Conservation (phyloP, 2,329 filamentous ascomycete species). For the Dothistroma pini region DNA sequence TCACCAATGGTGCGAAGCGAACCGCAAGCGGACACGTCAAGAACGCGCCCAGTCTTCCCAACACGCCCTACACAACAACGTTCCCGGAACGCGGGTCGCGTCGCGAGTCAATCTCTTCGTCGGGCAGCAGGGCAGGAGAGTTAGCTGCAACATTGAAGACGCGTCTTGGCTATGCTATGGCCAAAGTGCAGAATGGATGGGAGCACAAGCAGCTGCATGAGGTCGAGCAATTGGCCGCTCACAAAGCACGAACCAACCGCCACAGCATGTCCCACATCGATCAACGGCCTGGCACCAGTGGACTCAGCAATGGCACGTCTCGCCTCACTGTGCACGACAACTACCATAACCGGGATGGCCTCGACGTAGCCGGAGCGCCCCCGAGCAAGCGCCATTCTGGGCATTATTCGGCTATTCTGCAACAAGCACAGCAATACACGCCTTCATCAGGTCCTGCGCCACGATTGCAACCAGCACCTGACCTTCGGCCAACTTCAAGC, state of each 20-base stretch:
- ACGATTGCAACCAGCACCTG: conserved; percentile 30
- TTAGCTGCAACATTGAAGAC: conserved; percentile 79
- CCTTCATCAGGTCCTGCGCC: conserved; percentile 8
- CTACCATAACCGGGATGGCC: conserved; percentile 14
- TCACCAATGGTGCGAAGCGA: conserved; percentile 60
- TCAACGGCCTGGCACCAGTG: conserved; percentile 29
- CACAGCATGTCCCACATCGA: conserved; percentile 29
- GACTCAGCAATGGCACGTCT: conserved; percentile 28
- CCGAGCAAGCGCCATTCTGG: conserved; percentile 34
- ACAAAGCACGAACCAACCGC: conserved; percentile 44
- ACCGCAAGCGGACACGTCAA: conserved; percentile 75
- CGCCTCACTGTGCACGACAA: conserved; percentile 30
- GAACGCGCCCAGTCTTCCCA: conserved; percentile 45
- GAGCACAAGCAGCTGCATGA: conserved; percentile 74
- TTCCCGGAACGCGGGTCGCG: conserved; percentile 51
- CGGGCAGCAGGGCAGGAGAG: conserved; percentile 71
- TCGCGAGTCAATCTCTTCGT: conserved; percentile 65
- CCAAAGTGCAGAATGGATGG: conserved; percentile 90
- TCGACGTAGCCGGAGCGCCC: conserved; percentile 20
- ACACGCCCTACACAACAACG: conserved; percentile 32
- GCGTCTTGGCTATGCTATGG: conserved; percentile 85
- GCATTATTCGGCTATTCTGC: conserved; percentile 21
- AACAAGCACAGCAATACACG: conserved; percentile 12
- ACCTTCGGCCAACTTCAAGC: conserved; percentile 27
- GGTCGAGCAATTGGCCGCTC: conserved; percentile 70